Evolutionary conservation across 2,329 filamentous ascomycete species (phyloP), one percentile per base, ranked within the genome.

Genomic region (Trichoderma sp.): DNA sequence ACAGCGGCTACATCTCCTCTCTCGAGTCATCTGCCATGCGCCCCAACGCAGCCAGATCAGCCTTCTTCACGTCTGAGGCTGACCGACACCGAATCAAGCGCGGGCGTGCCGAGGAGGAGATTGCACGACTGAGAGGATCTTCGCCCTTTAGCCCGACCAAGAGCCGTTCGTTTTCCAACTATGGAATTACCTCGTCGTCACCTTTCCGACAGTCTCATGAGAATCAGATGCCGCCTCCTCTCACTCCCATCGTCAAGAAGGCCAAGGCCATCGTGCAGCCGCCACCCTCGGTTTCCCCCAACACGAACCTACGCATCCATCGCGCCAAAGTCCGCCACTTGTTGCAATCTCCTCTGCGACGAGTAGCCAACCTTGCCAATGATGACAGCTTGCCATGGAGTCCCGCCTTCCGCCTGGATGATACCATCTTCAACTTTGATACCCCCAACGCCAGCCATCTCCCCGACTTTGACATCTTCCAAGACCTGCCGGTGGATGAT

Each of bases 1-100:
- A 99, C 79, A 98, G 94, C 76, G 95, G 95, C 48, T 99, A 98
- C 79, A 97, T 97, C 77, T 98, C 95, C 1, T 97, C 94, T 0
- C 85, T 98, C 19, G 94, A 97, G 73, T 98, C 95, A 3, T 98
- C 95, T 0, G 93, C 86, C 15, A 86, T 92, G 77, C 88, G 94
- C 68, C 89, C 91, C 57, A 88, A 89, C 70, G 86, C 87, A 71
- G 86, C 87, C 71, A 83, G 87, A 69, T 82, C 82, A 17, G 84
- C 87, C 67, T 83, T 92, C 19, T 84, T 93, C 52, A 92, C 90
- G 4, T 94, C 92, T 0, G 93, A 96, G 74, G 86, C 89, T 63
- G 91, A 93, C 72, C 89, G 90, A n/a, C 90, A 90, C 59, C 87
- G 88, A 66, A 90, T 93, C 73, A 96, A 94, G 82, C 90, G 92